These are phyloP conservation scores for Letharia columbiana DNA, from an alignment of 495 filamentous ascomycete genomes.

Conservation along the genomic window DNA sequence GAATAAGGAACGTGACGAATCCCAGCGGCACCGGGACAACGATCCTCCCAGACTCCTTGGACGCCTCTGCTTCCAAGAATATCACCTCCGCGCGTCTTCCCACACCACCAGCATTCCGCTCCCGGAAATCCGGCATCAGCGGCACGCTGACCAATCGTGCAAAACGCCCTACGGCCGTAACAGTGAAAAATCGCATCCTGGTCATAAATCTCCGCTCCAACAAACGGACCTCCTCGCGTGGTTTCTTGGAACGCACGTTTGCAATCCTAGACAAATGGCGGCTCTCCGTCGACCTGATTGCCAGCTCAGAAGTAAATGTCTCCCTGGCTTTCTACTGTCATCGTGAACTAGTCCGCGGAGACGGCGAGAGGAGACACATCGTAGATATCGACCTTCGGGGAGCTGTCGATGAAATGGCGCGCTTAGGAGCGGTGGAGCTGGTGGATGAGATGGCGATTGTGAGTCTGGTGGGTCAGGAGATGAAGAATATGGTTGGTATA, in stretches of 20 bases:
- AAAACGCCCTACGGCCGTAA: slow-evolving; percentile 84
- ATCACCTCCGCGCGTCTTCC: not conserved
- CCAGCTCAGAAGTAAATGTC: slow-evolving; percentile 87
- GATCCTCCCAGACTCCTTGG: slow-evolving; percentile 48
- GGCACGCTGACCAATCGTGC: slow-evolving; percentile 36
- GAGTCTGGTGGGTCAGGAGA: slow-evolving; percentile 83
- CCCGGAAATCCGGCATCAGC: not conserved
- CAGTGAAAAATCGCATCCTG: slow-evolving; percentile 87
- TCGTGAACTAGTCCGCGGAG: slow-evolving; percentile 42
- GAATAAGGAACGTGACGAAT: slow-evolving; percentile 98
- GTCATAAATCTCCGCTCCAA: slow-evolving; percentile 94
- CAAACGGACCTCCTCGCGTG: slow-evolving; percentile 76
- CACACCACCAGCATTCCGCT: not conserved
- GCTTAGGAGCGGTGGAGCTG: slow-evolving; percentile 76
- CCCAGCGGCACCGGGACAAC: slow-evolving; percentile 77
- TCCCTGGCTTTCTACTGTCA: slow-evolving; percentile 84
- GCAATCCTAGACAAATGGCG: slow-evolving; percentile 68
- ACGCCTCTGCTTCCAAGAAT: not conserved
- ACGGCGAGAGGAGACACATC: slow-evolving; percentile 53
- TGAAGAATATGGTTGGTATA: slow-evolving; percentile 92
- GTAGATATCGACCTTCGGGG: slow-evolving; percentile 55
- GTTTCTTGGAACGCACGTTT: slow-evolving; percentile 86
- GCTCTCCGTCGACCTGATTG: slow-evolving; percentile 85
- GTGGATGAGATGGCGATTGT: slow-evolving; percentile 82
- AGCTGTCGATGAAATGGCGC: slow-evolving; percentile 58